Base-by-base conservation (phyloP, 192 early-diverging fungal species). In the Backusella tarrabulga region DNA sequence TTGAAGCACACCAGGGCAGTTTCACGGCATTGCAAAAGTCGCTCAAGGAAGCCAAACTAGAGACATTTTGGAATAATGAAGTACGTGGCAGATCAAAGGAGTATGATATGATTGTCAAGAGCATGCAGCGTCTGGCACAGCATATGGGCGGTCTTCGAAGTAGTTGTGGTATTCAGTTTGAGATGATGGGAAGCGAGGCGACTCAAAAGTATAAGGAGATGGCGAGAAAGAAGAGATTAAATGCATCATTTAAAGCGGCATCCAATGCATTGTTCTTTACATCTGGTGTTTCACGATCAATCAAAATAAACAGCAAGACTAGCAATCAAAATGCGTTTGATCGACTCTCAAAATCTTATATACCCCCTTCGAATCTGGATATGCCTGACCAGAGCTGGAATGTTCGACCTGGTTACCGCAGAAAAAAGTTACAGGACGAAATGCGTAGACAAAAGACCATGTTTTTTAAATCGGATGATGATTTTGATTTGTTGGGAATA, bases 61-160 rank as follows among this genome's bases (percentile, higher is more conserved):
- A 93, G 50, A 83, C 83, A 8, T 71, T 84, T 21, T 77, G 79
- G 73, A 85, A 85, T 34, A 72, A 72, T 12, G 87, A 88, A 17
- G 90, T 92, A 79, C 80, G 82, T 40, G 85, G 85, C 9, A 80
- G 83, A 63, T 77, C 84, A 12, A 23, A 35, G 0, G 56, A 82
- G 4, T 89, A 91, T 54, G 84, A 79, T 17, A 79, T 79, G 41
- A 83, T 90, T 71, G 87, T 91, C 4, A 83, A 85, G 12, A 87
- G 85, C 32, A 84, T 95, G 23, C 89, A 91, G 66, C 89, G 88
- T 1, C 84, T 95, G 26, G 90, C 92, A 17, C 90, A 92, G 81
- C 90, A 91, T 74, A 78, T 93, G 72, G 88, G 90, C 56, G 87
- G 92, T 44, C 84, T 95, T 73, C 82, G 92, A 66, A 90, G 91